These are phyloP conservation scores for Tribonema minus DNA, from an alignment of 108 stramenopile species.

Conservation along the genomic window DNA sequence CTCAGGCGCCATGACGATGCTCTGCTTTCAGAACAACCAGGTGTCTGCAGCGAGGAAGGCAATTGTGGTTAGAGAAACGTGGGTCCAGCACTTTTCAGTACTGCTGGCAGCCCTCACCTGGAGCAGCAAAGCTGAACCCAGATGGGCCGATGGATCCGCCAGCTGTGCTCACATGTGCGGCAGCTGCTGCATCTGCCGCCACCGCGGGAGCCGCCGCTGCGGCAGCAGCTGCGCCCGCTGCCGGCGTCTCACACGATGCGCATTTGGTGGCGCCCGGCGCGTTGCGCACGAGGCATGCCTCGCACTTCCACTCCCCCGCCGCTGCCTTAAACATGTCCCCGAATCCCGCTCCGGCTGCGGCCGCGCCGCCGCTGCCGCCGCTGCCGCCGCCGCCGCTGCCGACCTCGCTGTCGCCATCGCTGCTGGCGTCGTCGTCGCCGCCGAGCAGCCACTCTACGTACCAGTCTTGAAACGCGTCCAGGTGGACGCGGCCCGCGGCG, in stretches of 20 bases:
- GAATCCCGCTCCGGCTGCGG: neutral
- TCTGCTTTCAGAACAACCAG: no score
- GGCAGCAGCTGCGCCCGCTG: constrained; percentile 55
- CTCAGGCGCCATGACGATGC: no score
- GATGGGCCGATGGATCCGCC: no score
- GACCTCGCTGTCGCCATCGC: constrained; percentile 50
- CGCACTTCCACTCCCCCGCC: constrained; percentile 76
- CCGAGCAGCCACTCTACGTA: constrained; percentile 80
- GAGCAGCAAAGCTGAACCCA: no score
- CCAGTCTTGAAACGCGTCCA: constrained; percentile 69
- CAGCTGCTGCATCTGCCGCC: no score
- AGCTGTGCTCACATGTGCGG: no score
- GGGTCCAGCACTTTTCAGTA: no score
- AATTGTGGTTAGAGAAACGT: no score
- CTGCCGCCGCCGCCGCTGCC: neutral
- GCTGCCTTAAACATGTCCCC: constrained; percentile 1
- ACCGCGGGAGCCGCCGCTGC: neutral
- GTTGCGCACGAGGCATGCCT: constrained; percentile 71
- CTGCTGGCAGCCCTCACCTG: no score
- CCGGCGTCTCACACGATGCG: constrained; percentile 72
- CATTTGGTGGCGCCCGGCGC: constrained; percentile 55
- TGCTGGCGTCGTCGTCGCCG: constrained; percentile 69
- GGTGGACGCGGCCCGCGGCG: constrained; percentile 48
- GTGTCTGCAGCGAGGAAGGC: no score
- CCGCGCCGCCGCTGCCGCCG: neutral